A percentile compares a stretch with the other conserved stretches of the same genome.
phyloP scores from a whole-genome alignment of 495 filamentous ascomycete genomes.

The Thermochaetoides thermophila region DNA sequence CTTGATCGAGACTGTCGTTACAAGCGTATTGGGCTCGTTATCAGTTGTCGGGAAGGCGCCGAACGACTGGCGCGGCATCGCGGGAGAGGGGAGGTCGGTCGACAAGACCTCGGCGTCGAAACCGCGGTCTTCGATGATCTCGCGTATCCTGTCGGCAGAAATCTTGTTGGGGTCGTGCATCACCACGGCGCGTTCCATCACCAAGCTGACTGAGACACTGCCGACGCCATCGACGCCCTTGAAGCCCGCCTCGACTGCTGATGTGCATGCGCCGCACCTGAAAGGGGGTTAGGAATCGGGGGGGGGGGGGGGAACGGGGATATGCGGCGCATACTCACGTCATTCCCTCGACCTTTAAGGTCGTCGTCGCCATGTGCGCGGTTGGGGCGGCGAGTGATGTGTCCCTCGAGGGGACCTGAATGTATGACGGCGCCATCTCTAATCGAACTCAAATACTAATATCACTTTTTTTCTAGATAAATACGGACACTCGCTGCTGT shows the following conservation, averaged over 20 bases:
- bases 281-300: slow-evolving; percentile 1
- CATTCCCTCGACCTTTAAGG: slow-evolving; percentile 80
- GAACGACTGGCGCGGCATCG: slow-evolving; percentile 17
- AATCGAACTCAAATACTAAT: no score
- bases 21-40: slow-evolving; percentile 26
- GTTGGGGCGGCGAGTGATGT: slow-evolving; percentile 19
- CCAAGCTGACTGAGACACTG: slow-evolving; percentile 76
- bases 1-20: slow-evolving; percentile 72
- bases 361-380: slow-evolving; percentile 76
- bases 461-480: no score
- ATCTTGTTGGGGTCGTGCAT: slow-evolving; percentile 71
- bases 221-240: slow-evolving; percentile 62
- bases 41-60: slow-evolving; percentile 18
- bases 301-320: not conserved
- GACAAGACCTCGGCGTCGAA: slow-evolving; percentile 89
- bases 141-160: slow-evolving; percentile 55
- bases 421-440: slow-evolving; percentile 34
- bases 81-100: slow-evolving; percentile 49
- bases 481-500: no score
- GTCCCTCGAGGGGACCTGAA: slow-evolving; percentile 30
- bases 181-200: slow-evolving; percentile 83
- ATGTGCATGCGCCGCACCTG: slow-evolving; percentile 67
- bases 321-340: slow-evolving; percentile 33
- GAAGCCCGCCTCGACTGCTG: slow-evolving; percentile 73
- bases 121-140: slow-evolving; percentile 84